Percentiles rank a stretch among this genome's conserved stretches.
phyloP scores from a whole-genome alignment of 176 grass and related monocot genomes.

The Pharus latifolius region DNA sequence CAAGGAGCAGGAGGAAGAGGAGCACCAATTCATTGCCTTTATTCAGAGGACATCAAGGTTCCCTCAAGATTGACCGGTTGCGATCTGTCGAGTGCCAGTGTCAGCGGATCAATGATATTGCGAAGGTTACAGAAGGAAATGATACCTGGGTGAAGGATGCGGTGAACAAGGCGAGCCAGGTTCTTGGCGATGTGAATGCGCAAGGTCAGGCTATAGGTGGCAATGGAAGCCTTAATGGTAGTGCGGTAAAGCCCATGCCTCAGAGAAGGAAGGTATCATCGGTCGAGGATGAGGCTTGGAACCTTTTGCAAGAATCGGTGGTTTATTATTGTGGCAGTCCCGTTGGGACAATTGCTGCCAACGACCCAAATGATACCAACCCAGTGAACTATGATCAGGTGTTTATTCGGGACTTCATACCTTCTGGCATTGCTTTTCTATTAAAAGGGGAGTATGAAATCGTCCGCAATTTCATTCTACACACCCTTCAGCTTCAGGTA shows the following conservation, averaged over 20 bases:
- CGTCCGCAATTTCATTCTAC: conserved; percentile 79
- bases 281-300: conserved; percentile 72
- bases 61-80: not conserved
- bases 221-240: conserved; percentile 29
- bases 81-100: conserved; percentile 27
- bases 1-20: conserved; percentile 18
- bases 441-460: conserved; percentile 87
- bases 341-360: conserved; percentile 84
- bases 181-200: conserved; percentile 20
- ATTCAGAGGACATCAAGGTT: conserved; percentile 12
- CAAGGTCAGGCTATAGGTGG: conserved; percentile 24
- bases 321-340: conserved; percentile 80
- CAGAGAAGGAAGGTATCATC: conserved; percentile 25
- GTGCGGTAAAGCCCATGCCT: not conserved
- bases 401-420: conserved; percentile 89
- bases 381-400: conserved; percentile 78
- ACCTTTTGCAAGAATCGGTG: conserved; percentile 56
- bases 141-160: conserved; percentile 34
- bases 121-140: conserved; percentile 36
- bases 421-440: conserved; percentile 77
- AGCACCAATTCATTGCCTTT: not conserved
- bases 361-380: conserved; percentile 69
- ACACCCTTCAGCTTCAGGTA: conserved; percentile 96
- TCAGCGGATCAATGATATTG: conserved; percentile 26
- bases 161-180: conserved; percentile 33